These are phyloP conservation scores for Podospora pseudocomata DNA, from an alignment of 495 filamentous ascomycete genomes.

Conservation along the genomic window DNA sequence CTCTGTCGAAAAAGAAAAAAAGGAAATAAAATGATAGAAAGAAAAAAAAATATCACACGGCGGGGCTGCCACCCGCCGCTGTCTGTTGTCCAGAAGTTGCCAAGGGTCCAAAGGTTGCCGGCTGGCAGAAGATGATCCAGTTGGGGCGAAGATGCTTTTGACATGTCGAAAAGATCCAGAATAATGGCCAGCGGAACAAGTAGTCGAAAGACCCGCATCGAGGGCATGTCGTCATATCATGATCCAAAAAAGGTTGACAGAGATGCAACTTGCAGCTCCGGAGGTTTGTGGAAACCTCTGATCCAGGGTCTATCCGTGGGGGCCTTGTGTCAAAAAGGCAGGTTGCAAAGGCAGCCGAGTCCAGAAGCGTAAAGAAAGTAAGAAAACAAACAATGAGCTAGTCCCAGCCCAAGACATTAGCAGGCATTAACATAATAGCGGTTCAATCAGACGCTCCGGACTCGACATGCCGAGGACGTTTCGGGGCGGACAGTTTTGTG, in stretches of 20 bases:
- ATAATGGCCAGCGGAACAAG: not conserved
- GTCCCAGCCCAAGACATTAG: constrained; percentile 28
- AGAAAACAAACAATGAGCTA: constrained; percentile 16
- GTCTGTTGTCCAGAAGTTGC: constrained; percentile 16
- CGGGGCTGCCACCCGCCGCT: constrained; percentile 25
- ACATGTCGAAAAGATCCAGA: not conserved
- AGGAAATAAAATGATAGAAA: constrained; percentile 10
- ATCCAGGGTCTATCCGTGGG: constrained; percentile 39
- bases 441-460: constrained; percentile 10
- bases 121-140: constrained; percentile 14
- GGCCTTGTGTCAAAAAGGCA: constrained; percentile 32
- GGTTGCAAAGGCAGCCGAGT: constrained; percentile 28
- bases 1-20: not conserved
- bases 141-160: constrained; percentile 11
- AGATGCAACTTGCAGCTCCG: constrained; percentile 49
- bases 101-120: constrained; percentile 10
- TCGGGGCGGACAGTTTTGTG: not conserved
- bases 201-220: not conserved
- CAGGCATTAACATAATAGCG: constrained; percentile 25
- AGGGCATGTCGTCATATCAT: constrained; percentile 9
- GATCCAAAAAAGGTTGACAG: constrained; percentile 18
- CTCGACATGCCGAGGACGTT: constrained; percentile 4
- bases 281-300: constrained; percentile 33
- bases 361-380: constrained; percentile 21
- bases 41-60: constrained; percentile 22